phyloP scores from a whole-genome alignment of 2,329 filamentous ascomycete genomes.

The Sporothrix sp. region DNA sequence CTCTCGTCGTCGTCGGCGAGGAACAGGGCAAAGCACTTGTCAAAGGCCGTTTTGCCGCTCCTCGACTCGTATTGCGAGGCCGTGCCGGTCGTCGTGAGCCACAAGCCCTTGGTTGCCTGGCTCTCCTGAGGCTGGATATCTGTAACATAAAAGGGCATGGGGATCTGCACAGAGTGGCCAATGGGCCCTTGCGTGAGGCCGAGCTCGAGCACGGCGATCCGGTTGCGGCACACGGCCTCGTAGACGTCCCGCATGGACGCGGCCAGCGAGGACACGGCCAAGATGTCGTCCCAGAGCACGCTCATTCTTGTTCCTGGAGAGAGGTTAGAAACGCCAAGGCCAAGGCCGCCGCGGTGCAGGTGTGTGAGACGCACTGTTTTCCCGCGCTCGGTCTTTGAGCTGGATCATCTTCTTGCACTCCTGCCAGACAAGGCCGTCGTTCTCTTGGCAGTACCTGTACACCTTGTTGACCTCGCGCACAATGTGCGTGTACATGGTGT shows the following conservation, averaged over 20 bases:
- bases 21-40: slow-evolving; percentile 78
- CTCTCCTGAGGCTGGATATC: slow-evolving; percentile 62
- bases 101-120: slow-evolving; percentile 57
- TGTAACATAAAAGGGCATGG: slow-evolving; percentile 57
- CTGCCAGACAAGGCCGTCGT: slow-evolving; percentile 82
- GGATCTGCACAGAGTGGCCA: slow-evolving; percentile 55
- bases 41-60: slow-evolving; percentile 58
- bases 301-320: slow-evolving; percentile 48
- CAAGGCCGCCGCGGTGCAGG: not conserved
- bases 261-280: slow-evolving; percentile 66
- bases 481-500: slow-evolving; percentile 74
- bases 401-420: slow-evolving; percentile 76
- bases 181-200: slow-evolving; percentile 50
- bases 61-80: slow-evolving; percentile 58
- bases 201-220: slow-evolving; percentile 75
- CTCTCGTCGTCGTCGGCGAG: slow-evolving; percentile 77
- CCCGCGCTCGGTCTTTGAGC: slow-evolving; percentile 72
- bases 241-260: slow-evolving; percentile 76
- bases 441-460: slow-evolving; percentile 84
- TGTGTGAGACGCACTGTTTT: slow-evolving; percentile 45
- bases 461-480: slow-evolving; percentile 89
- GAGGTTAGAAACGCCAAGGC: not conserved
- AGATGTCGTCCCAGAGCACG: slow-evolving; percentile 58
- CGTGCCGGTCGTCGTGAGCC: slow-evolving; percentile 79
- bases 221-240: slow-evolving; percentile 69